Base-by-base conservation (phyloP, 2,329 filamentous ascomycete species). In the Grosmannia serpens region DNA sequence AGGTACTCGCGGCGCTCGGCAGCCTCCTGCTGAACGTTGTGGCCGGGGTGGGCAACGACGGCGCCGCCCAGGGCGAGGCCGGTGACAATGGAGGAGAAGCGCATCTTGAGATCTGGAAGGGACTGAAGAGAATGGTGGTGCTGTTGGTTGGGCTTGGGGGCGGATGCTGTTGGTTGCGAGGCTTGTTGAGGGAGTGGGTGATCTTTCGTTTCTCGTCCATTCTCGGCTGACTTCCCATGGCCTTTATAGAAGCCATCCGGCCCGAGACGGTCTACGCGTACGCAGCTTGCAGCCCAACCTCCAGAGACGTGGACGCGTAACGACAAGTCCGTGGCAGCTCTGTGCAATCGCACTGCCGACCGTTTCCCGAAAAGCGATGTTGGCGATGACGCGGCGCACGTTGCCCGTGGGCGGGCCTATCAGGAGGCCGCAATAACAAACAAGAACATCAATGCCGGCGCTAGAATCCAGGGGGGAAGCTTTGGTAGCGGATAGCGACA, bases 1-100 rank as follows among this genome's bases (percentile, higher is more conserved):
- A 77, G 63, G 61, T 71, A 73, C 0, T 65, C 65, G 15, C 70
- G 71, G 46, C 73, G 74, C 64, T 73, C 74, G 4, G 69, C 70
- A 13, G 69, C 69, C 64, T 77, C 75, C 15, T 71, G 68, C 53
- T 63, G 64, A 57, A 71, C 64, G 58, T 75, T 66, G 60, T 77
- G 74, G 51, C 74, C 74, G 1, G 74, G 74, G 51, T 77, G 71
- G 29, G 72, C 71, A 11, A 62, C 41, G 22, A 60, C 65, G 35
- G 58, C 49, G 20, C 59, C 60, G 44, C 62, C 62, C 50, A 65
- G 62, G 55, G 67, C 56, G 49, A 64, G 62, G 50, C 59, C 57
- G 56, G 64, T 55, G 47, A 66, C 31, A 49, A 68, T 38, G 38
- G 64, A 61, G 38, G 62, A 62, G 60, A 69, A 58, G 9, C 53